Evolutionary conservation across 192 early-diverging fungal species (phyloP), one percentile per base, ranked within the genome.

Genomic region (Rhizoclosmatium sp.): DNA sequence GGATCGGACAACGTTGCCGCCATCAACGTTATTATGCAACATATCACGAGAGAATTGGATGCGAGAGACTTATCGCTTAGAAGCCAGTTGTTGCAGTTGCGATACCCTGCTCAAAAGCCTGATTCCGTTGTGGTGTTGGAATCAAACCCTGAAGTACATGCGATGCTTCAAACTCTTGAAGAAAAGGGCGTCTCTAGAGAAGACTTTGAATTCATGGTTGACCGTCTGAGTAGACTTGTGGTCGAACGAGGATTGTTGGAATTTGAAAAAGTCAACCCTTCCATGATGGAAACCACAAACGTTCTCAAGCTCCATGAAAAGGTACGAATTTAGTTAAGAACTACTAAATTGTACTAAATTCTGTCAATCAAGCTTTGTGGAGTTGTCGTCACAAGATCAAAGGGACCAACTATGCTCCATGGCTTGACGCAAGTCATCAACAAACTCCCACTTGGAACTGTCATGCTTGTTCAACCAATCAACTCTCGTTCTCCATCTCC

Each of bases 121-220:
- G 23, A 71, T 45, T 80, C 65, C 51, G 79, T 92, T 31, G 51
- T 82, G n/a, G 68, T 81, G 4, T 75, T 92, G 75, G 82, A 83
- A 7, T 83, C 83, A 75, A 84, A 85, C 5, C 87, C 78, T 47
- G 87, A 92, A 75, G 76, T 87, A 42, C 80, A 79, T 23, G 45
- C 44, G 31, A 51, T 81, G 73, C 40, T 64, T 44, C 16, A 19
- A 39, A 19, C 47, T 7, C n/a, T 75, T 23, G 56, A 65, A 46
- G 59, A 65, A 7, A 71, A 71, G 4, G 47, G 45, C 10, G 47
- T 69, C 46, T 69, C 67, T 21, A 89, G 94, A 64, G 89, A 92
- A 69, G 94, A 98, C 79, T 96, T 98, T 85, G 91, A 96, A 58
- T 98, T 96, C 78, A 95, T 95, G 81, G 89, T 95, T 10, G 95